These are phyloP conservation scores for Ustilago lituana DNA, from an alignment of 1,284 basidiomycete genomes.

Conservation along the genomic window DNA sequence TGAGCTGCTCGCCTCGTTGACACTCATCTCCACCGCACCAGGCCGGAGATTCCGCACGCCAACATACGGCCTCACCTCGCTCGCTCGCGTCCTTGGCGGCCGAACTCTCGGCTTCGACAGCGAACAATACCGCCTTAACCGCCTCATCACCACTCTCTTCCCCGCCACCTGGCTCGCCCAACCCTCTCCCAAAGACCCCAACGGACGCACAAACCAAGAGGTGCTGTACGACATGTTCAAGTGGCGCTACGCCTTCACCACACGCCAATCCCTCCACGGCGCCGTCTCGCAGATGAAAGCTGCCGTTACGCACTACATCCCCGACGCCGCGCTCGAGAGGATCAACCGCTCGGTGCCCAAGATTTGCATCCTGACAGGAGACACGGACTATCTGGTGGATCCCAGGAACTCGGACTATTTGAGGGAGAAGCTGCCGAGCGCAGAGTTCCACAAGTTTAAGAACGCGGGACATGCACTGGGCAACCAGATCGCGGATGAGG, in stretches of 20 bases:
- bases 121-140: conserved; percentile 71
- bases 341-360: conserved; percentile 74
- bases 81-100: conserved; percentile 67
- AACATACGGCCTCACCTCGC: conserved; percentile 64
- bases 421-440: conserved; percentile 75
- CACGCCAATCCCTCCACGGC: conserved; percentile 75
- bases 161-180: conserved; percentile 72
- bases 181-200: conserved; percentile 22
- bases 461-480: conserved; percentile 77
- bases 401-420: conserved; percentile 74
- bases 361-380: conserved; percentile 78
- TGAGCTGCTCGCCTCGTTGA: conserved; percentile 39
- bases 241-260: conserved; percentile 73
- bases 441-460: conserved; percentile 76
- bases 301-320: conserved; percentile 76
- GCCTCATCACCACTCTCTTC: conserved; percentile 76
- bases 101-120: conserved; percentile 71
- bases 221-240: conserved; percentile 68
- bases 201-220: conserved; percentile 42
- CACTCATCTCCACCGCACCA: conserved; percentile 59
- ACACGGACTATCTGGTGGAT: conserved; percentile 76
- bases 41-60: conserved; percentile 46
- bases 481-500: conserved; percentile 69
- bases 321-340: conserved; percentile 71
- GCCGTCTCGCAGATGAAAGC: conserved; percentile 80